These are phyloP conservation scores for Penicillium bovifimosum DNA, from an alignment of 495 filamentous ascomycete species.

Conservation along the genomic window DNA sequence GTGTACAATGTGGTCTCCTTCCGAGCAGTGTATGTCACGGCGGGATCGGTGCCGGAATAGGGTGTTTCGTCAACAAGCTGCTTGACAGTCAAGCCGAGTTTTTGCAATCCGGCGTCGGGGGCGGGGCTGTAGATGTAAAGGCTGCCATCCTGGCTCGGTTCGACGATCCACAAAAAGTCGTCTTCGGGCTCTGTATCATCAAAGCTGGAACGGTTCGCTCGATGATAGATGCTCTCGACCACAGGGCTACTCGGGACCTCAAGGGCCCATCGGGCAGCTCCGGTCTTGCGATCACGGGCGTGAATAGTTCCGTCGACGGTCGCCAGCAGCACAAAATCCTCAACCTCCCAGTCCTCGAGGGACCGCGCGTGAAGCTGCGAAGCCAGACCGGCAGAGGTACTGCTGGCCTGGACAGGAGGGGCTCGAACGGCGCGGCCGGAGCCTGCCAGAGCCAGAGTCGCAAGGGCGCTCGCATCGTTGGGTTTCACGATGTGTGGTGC, in stretches of 20 bases:
- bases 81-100: slow-evolving; percentile 70
- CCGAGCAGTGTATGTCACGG: slow-evolving; percentile 72
- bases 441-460: slow-evolving; percentile 86
- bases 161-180: slow-evolving; percentile 92
- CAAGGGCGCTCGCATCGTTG: slow-evolving; percentile 87
- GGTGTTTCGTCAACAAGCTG: slow-evolving; percentile 66
- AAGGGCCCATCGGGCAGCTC: slow-evolving; percentile 75
- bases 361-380: slow-evolving; percentile 85
- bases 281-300: slow-evolving; percentile 84
- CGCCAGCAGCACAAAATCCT: slow-evolving; percentile 99
- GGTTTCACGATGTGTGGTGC: slow-evolving; percentile 40
- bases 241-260: slow-evolving; percentile 72
- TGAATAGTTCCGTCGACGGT: slow-evolving; percentile 96
- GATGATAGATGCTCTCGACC: slow-evolving; percentile 83
- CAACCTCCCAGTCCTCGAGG: slow-evolving; percentile 97
- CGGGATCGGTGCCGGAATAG: slow-evolving; percentile 58
- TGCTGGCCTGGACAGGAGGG: slow-evolving; percentile 65
- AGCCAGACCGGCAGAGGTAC: slow-evolving; percentile 62
- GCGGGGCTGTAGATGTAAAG: slow-evolving; percentile 81
- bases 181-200: slow-evolving; percentile 59
- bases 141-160: slow-evolving; percentile 80
- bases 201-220: slow-evolving; percentile 58
- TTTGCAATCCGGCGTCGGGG: slow-evolving; percentile 54
- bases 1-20: slow-evolving; percentile 79
- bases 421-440: slow-evolving; percentile 71